phyloP scores from a whole-genome alignment of 768 basidiomycete species.

The Crassisporium funariophilum region DNA sequence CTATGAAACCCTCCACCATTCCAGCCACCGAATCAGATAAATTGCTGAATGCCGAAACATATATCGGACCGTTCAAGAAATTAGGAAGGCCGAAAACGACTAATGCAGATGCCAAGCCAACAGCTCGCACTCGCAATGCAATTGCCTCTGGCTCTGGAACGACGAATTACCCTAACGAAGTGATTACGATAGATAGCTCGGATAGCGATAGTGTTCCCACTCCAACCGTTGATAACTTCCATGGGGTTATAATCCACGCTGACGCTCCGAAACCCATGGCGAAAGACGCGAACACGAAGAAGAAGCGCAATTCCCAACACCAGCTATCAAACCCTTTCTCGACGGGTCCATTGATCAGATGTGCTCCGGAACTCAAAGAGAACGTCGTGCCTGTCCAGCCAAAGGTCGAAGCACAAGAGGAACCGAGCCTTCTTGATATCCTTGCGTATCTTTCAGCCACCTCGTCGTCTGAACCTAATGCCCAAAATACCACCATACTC shows the following conservation, averaged over 20 bases:
- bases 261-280: background rate
- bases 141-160: slow-evolving; percentile 22
- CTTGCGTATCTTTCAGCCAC: slow-evolving; percentile 31
- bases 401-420: slow-evolving; percentile 20
- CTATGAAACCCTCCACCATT: slow-evolving; percentile 28
- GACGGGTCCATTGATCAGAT: slow-evolving; percentile 23
- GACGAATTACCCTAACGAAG: slow-evolving; percentile 18
- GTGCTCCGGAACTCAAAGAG: slow-evolving; percentile 12
- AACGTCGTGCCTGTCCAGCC: slow-evolving; percentile 9
- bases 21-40: slow-evolving; percentile 45
- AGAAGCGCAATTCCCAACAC: slow-evolving; percentile 11
- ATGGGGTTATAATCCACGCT: no score
- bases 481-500: slow-evolving; percentile 36
- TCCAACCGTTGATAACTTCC: slow-evolving; percentile 3
- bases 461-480: slow-evolving; percentile 17
- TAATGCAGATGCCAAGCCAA: slow-evolving; percentile 11
- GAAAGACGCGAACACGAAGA: slow-evolving; percentile 3
- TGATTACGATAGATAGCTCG: slow-evolving; percentile 28
- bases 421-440: slow-evolving; percentile 28
- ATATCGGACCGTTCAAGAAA: slow-evolving; percentile 50
- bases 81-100: slow-evolving; percentile 39
- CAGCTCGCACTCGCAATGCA: slow-evolving; percentile 10
- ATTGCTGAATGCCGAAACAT: slow-evolving; percentile 42
- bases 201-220: slow-evolving; percentile 22
- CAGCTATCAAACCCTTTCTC: slow-evolving; percentile 22